Base-by-base conservation (phyloP, 441 rosid species). In the Eutrema salsugineum region DNA sequence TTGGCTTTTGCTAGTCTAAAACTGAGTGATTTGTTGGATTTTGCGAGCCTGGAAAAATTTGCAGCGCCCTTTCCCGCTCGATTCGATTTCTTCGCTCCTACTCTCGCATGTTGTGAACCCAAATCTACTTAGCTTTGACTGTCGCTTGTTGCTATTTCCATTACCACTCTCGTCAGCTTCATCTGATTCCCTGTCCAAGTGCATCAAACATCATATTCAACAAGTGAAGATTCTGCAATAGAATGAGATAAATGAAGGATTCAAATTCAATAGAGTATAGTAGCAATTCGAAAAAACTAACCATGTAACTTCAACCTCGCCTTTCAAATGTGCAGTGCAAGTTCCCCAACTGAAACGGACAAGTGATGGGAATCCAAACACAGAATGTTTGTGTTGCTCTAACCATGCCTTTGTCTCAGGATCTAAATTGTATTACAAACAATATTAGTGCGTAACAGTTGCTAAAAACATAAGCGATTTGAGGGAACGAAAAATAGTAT, bases 341-440 rank as follows among this genome's bases (percentile, higher is more conserved):
- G 98, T 92, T 27, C 93, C 98, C 98, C 98, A 92, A 77, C 99
- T 94, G 88, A 94, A 94, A 57, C 96, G 93, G 30, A 90, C 98
- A 48, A 92, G 68, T 30, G 91, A 75, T 9, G 99, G 99, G 70
- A 94, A 94, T 59, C 99, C 99, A 88, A 92, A 94, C 30, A 94
- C 81, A 0, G 73, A 43, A 77, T 90, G 96, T 54, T 89, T 84
- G 75, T 94, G 97, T 66, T 86, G 80, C 53, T 63, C 75, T 77
- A 94, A 74, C 97, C 93, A 94, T 46, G 87, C 86, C 77, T 88
- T 88, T 28, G 91, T 88, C 78, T 78, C 86, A 24, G 98, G 98
- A 84, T 94, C 97, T 94, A 72, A 40, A 47, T 59, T 22, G 47
- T 62, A 80, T 38, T 14, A 77, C 42, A 73, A 51, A 68, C 81